Evolutionary conservation across 2,329 filamentous ascomycete species (phyloP).

Genomic region (Macrophomina tecta): DNA sequence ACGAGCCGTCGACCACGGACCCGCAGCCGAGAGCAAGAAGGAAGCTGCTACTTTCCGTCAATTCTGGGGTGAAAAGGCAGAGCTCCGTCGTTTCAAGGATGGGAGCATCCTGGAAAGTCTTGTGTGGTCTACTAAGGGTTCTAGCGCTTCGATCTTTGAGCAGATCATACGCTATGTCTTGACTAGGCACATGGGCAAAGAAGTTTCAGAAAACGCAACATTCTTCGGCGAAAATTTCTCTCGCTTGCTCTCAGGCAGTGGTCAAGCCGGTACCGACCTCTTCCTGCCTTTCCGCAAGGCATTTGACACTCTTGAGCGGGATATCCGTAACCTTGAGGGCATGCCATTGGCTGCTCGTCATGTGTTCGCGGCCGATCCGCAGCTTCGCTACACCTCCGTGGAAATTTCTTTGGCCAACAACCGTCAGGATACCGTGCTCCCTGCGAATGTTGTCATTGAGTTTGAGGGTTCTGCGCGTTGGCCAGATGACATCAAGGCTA

Average conservation of each 20-base stretch:
- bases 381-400: conserved; percentile 76
- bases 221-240: conserved; percentile 56
- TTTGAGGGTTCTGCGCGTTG: conserved; percentile 93
- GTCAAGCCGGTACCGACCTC: conserved; percentile 50
- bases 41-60: conserved; percentile 81
- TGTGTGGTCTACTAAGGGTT: conserved; percentile 73
- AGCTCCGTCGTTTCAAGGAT: conserved; percentile 92
- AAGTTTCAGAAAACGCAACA: conserved; percentile 55
- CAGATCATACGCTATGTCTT: conserved; percentile 80
- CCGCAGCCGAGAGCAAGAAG: conserved; percentile 82
- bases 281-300: conserved; percentile 74
- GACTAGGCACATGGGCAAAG: conserved; percentile 69
- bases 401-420: conserved; percentile 57
- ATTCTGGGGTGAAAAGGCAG: conserved; percentile 95
- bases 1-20: conserved; percentile 85
- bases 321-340: conserved; percentile 79
- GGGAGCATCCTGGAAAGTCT: conserved; percentile 92
- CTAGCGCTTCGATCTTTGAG: conserved; percentile 70
- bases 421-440: conserved; percentile 52
- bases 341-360: conserved; percentile 87
- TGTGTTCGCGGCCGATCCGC: conserved; percentile 72
- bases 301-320: conserved; percentile 75
- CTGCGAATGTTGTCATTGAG: conserved; percentile 81
- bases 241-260: conserved; percentile 48
- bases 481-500: conserved; percentile 89